Evolutionary conservation across 192 early-diverging fungal genomes (phyloP).

Genomic region (Gonapodya sp.): DNA sequence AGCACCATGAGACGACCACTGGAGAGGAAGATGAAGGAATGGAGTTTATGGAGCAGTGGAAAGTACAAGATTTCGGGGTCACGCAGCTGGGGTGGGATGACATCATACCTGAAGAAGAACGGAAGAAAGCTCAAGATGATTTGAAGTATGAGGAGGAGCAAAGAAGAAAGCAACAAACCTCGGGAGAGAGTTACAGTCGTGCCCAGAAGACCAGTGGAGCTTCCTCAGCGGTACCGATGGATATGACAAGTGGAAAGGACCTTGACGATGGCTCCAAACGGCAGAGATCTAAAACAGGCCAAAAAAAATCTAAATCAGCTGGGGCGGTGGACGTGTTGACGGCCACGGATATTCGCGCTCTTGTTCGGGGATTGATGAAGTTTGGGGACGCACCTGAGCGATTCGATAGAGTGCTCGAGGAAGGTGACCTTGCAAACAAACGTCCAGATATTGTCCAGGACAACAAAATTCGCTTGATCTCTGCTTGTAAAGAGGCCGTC

Average conservation of each 20-base stretch:
- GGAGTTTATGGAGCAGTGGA: conserved; percentile 94
- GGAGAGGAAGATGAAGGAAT: conserved; percentile 2
- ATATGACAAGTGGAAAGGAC: conserved; percentile 6
- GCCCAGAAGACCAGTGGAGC: conserved; percentile 20
- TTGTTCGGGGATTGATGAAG: conserved; percentile 67
- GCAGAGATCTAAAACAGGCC: conserved; percentile 18
- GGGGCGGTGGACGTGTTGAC: conserved; percentile 34
- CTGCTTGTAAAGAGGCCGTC: conserved; percentile 35
- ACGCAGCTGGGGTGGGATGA: conserved; percentile 82
- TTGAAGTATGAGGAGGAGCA: conserved; percentile 54
- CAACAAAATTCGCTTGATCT: conserved; percentile 30
- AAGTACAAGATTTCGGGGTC: conserved; percentile 77
- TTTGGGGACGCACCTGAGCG: conserved; percentile 75
- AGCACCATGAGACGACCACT: conserved; percentile 65
- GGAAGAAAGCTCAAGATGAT: conserved; percentile 28
- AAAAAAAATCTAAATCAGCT: conserved; percentile 16
- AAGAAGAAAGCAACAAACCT: conserved; percentile 34
- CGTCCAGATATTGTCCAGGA: conserved; percentile 31
- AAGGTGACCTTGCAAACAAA: conserved; percentile 67
- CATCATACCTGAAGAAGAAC: conserved; percentile 84
- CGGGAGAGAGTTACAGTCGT: conserved; percentile 18
- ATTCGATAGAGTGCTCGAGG: conserved; percentile 70
- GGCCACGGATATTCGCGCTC: conserved; percentile 74
- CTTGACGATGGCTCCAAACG: conserved; percentile 10
- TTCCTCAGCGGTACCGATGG: not conserved